Evolutionary conservation across 78 protist species (phyloP).

Genomic region (Pigoraptor vietnamica): DNA sequence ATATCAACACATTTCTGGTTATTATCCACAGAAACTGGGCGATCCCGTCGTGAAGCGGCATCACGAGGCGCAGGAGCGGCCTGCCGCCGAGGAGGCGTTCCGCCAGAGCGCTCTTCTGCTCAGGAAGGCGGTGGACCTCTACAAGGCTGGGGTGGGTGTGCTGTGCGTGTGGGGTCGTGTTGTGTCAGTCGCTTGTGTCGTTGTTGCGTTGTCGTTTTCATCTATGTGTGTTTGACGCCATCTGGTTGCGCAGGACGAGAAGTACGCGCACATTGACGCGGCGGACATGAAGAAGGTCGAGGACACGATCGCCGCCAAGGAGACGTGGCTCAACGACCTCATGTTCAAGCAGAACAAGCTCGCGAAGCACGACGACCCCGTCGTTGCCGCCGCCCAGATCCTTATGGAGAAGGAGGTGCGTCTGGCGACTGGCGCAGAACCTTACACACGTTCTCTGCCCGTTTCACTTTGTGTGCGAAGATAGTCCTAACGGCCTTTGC

Average conservation of each 20-base stretch:
- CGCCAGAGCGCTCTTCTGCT: neutral
- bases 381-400: slow-evolving; percentile 9
- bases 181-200: no score
- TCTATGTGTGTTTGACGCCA: neutral
- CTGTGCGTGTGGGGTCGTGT: no score
- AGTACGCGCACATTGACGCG: slow-evolving; percentile 16
- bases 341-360: neutral
- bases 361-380: neutral
- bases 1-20: neutral
- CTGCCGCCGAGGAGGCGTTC: slow-evolving; percentile 1
- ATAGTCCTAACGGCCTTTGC: no score
- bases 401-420: neutral
- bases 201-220: neutral
- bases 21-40: slow-evolving; percentile 5
- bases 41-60: slow-evolving; percentile 22
- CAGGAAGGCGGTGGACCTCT: slow-evolving; percentile 9
- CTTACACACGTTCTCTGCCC: no score
- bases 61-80: slow-evolving; percentile 5
- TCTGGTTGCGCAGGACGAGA: slow-evolving; percentile 7
- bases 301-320: neutral
- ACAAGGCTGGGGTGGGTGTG: neutral
- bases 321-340: slow-evolving; percentile 6
- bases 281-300: slow-evolving; percentile 16
- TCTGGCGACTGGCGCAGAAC: no score
- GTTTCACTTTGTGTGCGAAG: no score